phyloP scores from a whole-genome alignment of 2,329 filamentous ascomycete species.

The Arthroderma sp. region DNA sequence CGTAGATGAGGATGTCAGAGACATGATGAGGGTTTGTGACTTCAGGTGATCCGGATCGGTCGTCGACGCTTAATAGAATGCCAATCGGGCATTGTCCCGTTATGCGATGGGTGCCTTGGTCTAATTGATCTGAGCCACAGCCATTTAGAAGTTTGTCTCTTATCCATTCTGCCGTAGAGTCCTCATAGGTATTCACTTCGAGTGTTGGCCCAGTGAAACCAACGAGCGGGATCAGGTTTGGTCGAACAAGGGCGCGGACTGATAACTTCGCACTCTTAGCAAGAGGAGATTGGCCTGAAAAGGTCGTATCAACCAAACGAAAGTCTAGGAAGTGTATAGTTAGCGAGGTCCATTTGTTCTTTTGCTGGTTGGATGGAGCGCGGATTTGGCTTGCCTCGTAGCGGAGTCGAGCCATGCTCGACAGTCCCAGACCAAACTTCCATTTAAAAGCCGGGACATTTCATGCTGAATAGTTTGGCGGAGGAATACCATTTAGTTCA shows the following conservation, averaged over 20 bases:
- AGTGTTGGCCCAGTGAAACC: slow-evolving; percentile 28
- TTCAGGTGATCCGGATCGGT: slow-evolving; percentile 4
- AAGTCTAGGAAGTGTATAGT: slow-evolving; percentile 7
- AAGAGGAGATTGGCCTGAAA: slow-evolving; percentile 22
- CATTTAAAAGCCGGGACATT: slow-evolving; percentile 8
- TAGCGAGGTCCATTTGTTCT: background rate
- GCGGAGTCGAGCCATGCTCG: background rate
- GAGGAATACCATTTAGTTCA: no score
- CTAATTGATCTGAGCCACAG: slow-evolving; percentile 7
- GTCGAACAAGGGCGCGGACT: slow-evolving; percentile 26
- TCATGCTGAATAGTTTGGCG: no score
- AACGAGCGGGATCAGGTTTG: slow-evolving; percentile 27
- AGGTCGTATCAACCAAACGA: slow-evolving; percentile 21
- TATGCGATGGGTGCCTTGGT: slow-evolving; percentile 9
- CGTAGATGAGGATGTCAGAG: slow-evolving; percentile 28
- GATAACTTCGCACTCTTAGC: slow-evolving; percentile 21
- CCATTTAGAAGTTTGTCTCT: slow-evolving; percentile 25
- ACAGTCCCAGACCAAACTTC: slow-evolving; percentile 18
- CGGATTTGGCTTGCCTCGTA: background rate
- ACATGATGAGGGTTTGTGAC: slow-evolving; percentile 9
- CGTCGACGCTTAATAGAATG: slow-evolving; percentile 23
- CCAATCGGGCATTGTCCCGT: slow-evolving; percentile 27
- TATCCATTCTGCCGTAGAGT: slow-evolving; percentile 25
- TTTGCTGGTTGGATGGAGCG: background rate
- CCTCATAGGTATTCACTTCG: slow-evolving; percentile 24